A percentile compares a stretch with the other conserved stretches of the same genome.
These are phyloP conservation scores for Colletotrichum sp. DNA, from an alignment of 2,329 filamentous ascomycete genomes.

Conservation along the genomic window DNA sequence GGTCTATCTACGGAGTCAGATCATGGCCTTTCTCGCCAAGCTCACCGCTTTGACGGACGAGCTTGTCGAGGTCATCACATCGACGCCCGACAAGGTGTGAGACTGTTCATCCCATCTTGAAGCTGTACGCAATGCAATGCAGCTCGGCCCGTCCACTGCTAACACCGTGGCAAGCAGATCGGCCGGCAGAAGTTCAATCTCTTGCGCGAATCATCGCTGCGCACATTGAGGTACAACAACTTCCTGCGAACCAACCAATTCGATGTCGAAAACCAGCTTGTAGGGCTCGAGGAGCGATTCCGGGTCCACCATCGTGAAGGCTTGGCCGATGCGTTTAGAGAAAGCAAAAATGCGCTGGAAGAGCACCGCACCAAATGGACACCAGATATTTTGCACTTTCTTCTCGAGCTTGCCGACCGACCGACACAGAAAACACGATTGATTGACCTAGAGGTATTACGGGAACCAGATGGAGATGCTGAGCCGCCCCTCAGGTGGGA, in stretches of 20 bases:
- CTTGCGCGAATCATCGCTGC: conserved; percentile 54
- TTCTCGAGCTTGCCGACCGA: conserved; percentile 82
- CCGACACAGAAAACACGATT: conserved; percentile 75
- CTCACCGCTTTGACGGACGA: conserved; percentile 71
- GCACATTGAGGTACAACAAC: conserved; percentile 57
- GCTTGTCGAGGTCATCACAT: conserved; percentile 69
- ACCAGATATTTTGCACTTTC: conserved; percentile 79
- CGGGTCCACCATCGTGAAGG: conserved; percentile 79
- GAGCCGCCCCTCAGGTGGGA: conserved; percentile 72
- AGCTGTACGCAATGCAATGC: conserved; percentile 5
- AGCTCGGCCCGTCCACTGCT: not conserved
- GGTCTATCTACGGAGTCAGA: not conserved
- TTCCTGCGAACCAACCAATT: conserved; percentile 78
- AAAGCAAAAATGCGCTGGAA: conserved; percentile 64
- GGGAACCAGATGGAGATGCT: conserved; percentile 45
- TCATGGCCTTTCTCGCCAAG: conserved; percentile 75
- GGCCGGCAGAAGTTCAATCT: conserved; percentile 42
- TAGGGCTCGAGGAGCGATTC: conserved; percentile 86
- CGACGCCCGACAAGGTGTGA: conserved; percentile 57
- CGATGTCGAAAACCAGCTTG: conserved; percentile 67
- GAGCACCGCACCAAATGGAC: conserved; percentile 64
- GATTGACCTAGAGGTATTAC: conserved; percentile 63
- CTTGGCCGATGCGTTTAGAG: conserved; percentile 73
- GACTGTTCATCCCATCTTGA: not conserved
- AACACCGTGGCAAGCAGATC: conserved; percentile 23